Conservation (phyloP, 1,284 basidiomycete species). For the Bjerkandera adusta region DNA sequence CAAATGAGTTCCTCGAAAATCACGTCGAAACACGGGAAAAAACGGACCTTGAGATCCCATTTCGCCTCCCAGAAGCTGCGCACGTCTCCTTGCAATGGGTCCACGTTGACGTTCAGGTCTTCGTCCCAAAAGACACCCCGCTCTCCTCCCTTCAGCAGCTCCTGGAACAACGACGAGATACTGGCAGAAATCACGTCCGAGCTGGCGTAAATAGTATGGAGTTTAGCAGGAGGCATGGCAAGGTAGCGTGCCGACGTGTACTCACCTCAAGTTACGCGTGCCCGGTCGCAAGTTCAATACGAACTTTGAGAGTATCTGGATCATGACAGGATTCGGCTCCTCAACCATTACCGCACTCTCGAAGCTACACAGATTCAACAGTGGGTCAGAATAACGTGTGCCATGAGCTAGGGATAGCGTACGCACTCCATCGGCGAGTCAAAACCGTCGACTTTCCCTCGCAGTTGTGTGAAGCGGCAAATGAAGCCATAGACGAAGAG, state of each 20-base stretch:
- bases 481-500: slow-evolving; percentile 82
- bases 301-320: slow-evolving; percentile 68
- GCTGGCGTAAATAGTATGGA: slow-evolving; percentile 37
- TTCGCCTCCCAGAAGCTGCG: slow-evolving; percentile 69
- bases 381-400: slow-evolving; percentile 2
- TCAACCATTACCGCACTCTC: slow-evolving; percentile 71
- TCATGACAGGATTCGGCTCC: slow-evolving; percentile 68
- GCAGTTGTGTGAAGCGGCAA: slow-evolving; percentile 72
- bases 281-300: slow-evolving; percentile 76
- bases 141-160: slow-evolving; percentile 69
- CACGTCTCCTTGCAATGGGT: slow-evolving; percentile 63
- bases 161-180: slow-evolving; percentile 60
- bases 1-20: too few relatives aligned
- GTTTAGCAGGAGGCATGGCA: slow-evolving; percentile 27
- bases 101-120: slow-evolving; percentile 56
- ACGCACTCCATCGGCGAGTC: slow-evolving; percentile 79
- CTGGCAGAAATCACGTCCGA: slow-evolving; percentile 75
- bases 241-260: slow-evolving; percentile 31
- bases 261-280: slow-evolving; percentile 82
- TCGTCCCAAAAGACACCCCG: slow-evolving; percentile 79
- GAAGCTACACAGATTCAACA: slow-evolving; percentile 44
- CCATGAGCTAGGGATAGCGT: slow-evolving; percentile 1
- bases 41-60: slow-evolving; percentile 76
- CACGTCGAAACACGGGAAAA: slow-evolving; percentile 20
- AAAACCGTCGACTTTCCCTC: slow-evolving; percentile 70